Percentiles rank a stretch among this genome's conserved stretches.
phyloP scores from a whole-genome alignment of 1,139 yeast species.

The Suhomyces guaymorum region DNA sequence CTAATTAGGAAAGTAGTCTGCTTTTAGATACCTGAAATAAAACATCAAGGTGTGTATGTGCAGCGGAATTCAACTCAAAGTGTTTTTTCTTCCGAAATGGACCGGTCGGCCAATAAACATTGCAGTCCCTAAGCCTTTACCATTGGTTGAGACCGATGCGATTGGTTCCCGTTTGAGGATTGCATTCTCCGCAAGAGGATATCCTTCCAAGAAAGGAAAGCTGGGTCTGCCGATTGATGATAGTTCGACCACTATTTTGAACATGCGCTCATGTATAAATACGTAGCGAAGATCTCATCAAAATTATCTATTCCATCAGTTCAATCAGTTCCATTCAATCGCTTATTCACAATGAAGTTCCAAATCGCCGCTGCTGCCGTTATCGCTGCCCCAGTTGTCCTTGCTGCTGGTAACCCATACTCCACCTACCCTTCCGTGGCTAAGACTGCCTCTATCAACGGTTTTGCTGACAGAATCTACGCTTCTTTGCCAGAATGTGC shows the following conservation, averaged over 20 bases:
- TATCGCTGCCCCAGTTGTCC: slow-evolving; percentile 15
- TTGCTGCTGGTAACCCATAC: slow-evolving; percentile 21
- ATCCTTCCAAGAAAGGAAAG: too few species aligned
- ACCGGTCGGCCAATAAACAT: too few species aligned
- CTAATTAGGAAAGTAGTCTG: neutral
- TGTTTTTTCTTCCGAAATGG: too few species aligned
- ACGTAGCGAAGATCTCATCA: neutral
- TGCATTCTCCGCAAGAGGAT: too few species aligned
- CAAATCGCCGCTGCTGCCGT: slow-evolving; percentile 15
- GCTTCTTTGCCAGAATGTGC: slow-evolving; percentile 46
- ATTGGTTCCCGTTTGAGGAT: too few species aligned
- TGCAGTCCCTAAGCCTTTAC: too few species aligned
- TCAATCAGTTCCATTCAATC: slow-evolving; percentile 1
- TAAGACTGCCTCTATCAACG: slow-evolving; percentile 51
- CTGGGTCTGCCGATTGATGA: too few species aligned
- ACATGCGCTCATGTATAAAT: slow-evolving; percentile 2
- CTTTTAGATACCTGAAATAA: too few species aligned
- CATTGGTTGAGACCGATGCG: too few species aligned
- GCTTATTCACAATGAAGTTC: slow-evolving; percentile 25
- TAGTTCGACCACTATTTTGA: too few species aligned
- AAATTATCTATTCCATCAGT: neutral
- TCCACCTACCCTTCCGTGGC: slow-evolving; percentile 49
- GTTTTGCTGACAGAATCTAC: slow-evolving; percentile 54
- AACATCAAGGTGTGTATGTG: too few species aligned
- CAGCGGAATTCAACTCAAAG: too few species aligned